Percentiles rank a stretch among this genome's conserved stretches.
Conservation (phyloP, 225 moss, liverwort and hornwort genomes). For the Marchantia paleacea region DNA sequence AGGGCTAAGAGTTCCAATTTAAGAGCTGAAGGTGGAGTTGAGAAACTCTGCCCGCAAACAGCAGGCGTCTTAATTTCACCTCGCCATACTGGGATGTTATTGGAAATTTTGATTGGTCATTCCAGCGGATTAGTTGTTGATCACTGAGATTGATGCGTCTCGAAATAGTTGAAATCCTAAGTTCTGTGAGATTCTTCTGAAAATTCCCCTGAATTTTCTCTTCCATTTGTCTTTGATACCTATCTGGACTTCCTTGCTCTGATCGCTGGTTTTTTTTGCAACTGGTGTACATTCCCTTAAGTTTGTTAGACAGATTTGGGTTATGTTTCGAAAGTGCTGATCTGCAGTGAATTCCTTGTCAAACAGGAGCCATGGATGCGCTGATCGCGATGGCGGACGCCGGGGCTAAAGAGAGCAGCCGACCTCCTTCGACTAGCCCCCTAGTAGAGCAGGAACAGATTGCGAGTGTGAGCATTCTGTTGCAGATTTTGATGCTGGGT, state of each 20-base stretch:
- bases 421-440: slow-evolving; percentile 24
- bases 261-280: too few species aligned
- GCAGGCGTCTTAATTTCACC: background rate
- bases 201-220: too few species aligned
- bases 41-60: background rate
- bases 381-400: slow-evolving; percentile 28
- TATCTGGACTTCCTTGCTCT: too few species aligned
- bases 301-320: too few species aligned
- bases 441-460: slow-evolving; percentile 76
- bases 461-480: slow-evolving; percentile 91
- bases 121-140: background rate
- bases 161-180: background rate
- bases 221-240: too few species aligned
- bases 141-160: background rate
- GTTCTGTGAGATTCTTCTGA: background rate
- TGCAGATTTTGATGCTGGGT: slow-evolving; percentile 95
- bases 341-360: background rate
- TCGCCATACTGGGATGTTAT: background rate
- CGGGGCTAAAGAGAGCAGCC: slow-evolving; percentile 7
- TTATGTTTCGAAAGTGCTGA: background rate
- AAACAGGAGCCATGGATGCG: slow-evolving; percentile 25
- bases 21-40: background rate
- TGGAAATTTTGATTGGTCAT: background rate
- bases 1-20: background rate
- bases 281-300: too few species aligned